Percentiles rank a stretch among this genome's conserved stretches.
These are phyloP conservation scores for Ensete glaucum DNA, from an alignment of 176 grass and related monocot genomes.

Conservation along the genomic window DNA sequence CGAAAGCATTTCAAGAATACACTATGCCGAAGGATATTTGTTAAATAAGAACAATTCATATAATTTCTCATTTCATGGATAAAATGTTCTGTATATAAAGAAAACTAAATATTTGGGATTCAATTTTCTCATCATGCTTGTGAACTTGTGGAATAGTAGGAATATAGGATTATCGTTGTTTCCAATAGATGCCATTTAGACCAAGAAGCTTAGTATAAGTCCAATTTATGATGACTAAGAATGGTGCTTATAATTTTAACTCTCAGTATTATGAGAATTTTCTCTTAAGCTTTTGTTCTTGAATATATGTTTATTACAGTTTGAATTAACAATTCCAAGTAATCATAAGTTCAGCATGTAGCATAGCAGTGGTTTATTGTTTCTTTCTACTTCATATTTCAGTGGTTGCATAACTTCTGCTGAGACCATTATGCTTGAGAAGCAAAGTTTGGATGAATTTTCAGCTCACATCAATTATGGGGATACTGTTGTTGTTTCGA, in stretches of 20 bases:
- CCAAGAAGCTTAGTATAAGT: neutral
- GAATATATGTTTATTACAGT: neutral
- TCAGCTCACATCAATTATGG: slow-evolving; percentile 47
- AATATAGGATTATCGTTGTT: neutral
- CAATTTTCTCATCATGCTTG: neutral
- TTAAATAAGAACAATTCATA: no score
- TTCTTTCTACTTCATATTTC: slow-evolving; percentile 6
- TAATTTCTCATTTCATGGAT: no score
- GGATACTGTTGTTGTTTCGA: slow-evolving; percentile 66
- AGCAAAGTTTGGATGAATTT: slow-evolving; percentile 88
- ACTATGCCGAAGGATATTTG: no score
- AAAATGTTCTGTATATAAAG: no score
- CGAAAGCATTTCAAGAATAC: no score
- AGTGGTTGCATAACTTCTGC: slow-evolving; percentile 97
- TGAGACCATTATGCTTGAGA: slow-evolving; percentile 98
- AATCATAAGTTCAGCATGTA: no score
- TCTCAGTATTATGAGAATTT: neutral
- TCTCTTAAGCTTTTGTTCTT: neutral
- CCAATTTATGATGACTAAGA: neutral
- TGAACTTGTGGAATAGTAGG: neutral
- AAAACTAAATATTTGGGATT: no score
- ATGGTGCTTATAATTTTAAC: neutral
- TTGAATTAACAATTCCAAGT: no score
- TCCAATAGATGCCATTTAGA: neutral
- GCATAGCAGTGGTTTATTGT: no score